A percentile compares a stretch with the other conserved stretches of the same genome.
Conservation (phyloP, 106 monocot species). For the Allium cepa region DNA sequence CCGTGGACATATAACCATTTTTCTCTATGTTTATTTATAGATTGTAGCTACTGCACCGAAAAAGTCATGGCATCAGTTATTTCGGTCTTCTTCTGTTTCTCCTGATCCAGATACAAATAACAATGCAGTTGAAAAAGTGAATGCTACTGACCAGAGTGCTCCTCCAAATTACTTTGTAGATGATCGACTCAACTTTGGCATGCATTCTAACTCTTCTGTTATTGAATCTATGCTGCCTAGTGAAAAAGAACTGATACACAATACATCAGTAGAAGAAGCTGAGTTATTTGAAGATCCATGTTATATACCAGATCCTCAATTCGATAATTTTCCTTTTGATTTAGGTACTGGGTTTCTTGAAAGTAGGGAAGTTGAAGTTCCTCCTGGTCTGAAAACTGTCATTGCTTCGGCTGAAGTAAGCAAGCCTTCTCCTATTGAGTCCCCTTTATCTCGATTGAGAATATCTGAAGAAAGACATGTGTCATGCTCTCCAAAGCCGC, state of each 20-base stretch:
- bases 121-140: conserved; percentile 8
- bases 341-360: conserved; percentile 43
- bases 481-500: conserved; percentile 12
- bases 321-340: conserved; percentile 60
- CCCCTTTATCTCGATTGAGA: conserved; percentile 49
- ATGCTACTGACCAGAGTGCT: conserved; percentile 24
- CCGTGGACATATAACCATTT: neutral
- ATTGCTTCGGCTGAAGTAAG: conserved; percentile 19
- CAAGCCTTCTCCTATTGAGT: conserved; percentile 84
- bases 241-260: conserved; percentile 23
- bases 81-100: conserved; percentile 63
- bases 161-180: conserved; percentile 14
- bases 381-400: conserved; percentile 25
- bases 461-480: conserved; percentile 34
- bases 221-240: conserved; percentile 20
- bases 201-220: neutral
- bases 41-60: conserved; percentile 19
- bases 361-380: conserved; percentile 17
- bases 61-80: conserved; percentile 94
- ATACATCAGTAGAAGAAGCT: conserved; percentile 36
- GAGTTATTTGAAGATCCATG: conserved; percentile 87
- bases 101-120: conserved; percentile 33
- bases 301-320: conserved; percentile 63
- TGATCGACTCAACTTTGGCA: conserved; percentile 24
- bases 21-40: neutral